phyloP scores from a whole-genome alignment of 169 alveolate species.

The Plasmodium cynomolgi region DNA sequence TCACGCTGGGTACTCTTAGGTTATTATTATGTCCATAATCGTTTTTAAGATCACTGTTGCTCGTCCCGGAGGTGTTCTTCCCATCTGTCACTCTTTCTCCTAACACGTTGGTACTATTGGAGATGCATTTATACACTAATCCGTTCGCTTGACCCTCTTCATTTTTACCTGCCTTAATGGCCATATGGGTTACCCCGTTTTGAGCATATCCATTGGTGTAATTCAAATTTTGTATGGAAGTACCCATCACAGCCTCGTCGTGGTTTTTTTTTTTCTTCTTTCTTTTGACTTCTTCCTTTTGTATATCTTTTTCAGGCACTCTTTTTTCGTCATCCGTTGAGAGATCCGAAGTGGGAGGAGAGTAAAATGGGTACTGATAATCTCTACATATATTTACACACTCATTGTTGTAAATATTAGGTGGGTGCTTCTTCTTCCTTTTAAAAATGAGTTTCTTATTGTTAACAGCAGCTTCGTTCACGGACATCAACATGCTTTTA shows the following conservation, averaged over 20 bases:
- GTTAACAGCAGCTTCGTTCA: conserved; percentile 3
- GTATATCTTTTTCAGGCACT: not conserved
- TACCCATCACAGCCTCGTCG: not conserved
- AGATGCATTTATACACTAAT: not conserved
- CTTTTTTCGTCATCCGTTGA: conserved; percentile 28
- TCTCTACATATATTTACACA: conserved; percentile 55
- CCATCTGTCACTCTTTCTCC: not conserved
- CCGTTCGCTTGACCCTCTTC: not conserved
- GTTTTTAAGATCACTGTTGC: not conserved
- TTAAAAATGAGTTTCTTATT: conserved; percentile 6
- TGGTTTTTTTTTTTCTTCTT: conserved; percentile 5
- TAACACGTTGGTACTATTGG: not conserved
- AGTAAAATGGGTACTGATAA: conserved; percentile 72
- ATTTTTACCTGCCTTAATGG: not conserved
- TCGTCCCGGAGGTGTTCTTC: not conserved
- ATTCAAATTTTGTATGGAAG: not conserved
- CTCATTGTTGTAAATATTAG: conserved; percentile 17
- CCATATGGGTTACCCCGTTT: not conserved
- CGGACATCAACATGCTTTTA: not conserved
- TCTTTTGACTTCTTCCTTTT: conserved; percentile 2
- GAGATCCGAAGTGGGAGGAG: conserved; percentile 59
- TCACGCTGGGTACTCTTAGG: not conserved
- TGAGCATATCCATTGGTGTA: not conserved
- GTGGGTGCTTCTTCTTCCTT: conserved; percentile 14
- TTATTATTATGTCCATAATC: not conserved